Percentiles rank a stretch among this genome's conserved stretches.
Evolutionary conservation across 2,329 filamentous ascomycete species (phyloP).

Genomic region (Alternaria solani): DNA sequence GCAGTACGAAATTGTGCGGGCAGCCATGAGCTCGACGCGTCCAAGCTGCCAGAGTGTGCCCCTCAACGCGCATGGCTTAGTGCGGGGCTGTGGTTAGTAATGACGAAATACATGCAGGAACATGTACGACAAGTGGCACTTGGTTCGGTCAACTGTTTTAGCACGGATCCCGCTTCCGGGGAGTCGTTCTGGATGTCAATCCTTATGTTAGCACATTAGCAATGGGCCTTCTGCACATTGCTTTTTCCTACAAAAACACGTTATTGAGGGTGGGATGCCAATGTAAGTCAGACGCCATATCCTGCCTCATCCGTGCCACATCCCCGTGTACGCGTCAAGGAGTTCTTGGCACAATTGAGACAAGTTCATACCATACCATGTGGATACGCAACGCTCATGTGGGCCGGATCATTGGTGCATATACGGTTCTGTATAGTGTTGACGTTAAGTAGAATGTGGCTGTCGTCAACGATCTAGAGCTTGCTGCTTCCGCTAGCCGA

Average conservation of each 20-base stretch:
- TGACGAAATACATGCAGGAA: conserved; percentile 33
- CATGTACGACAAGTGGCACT: conserved; percentile 15
- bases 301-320: conserved; percentile 24
- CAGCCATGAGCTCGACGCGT: conserved; percentile 31
- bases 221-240: conserved; percentile 8
- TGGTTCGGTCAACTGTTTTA: conserved; percentile 9
- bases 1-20: conserved; percentile 17
- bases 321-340: conserved; percentile 21
- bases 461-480: conserved; percentile 40
- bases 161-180: conserved; percentile 6
- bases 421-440: conserved; percentile 26
- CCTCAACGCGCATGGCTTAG: conserved; percentile 39
- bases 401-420: conserved; percentile 31
- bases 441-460: conserved; percentile 34
- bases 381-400: conserved; percentile 26
- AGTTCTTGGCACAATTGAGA: conserved; percentile 20
- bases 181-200: conserved; percentile 31
- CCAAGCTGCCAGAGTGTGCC: conserved; percentile 18
- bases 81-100: conserved; percentile 33
- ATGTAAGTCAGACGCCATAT: conserved; percentile 24
- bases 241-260: conserved; percentile 7
- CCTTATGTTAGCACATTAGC: conserved; percentile 29
- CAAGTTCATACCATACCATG: conserved; percentile 20
- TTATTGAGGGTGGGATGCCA: conserved; percentile 26
- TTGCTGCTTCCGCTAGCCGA: conserved; percentile 13